Evolutionary conservation across 2,329 filamentous ascomycete species (phyloP), one percentile per base, ranked within the genome.

Genomic region (Calonectria naviculata): DNA sequence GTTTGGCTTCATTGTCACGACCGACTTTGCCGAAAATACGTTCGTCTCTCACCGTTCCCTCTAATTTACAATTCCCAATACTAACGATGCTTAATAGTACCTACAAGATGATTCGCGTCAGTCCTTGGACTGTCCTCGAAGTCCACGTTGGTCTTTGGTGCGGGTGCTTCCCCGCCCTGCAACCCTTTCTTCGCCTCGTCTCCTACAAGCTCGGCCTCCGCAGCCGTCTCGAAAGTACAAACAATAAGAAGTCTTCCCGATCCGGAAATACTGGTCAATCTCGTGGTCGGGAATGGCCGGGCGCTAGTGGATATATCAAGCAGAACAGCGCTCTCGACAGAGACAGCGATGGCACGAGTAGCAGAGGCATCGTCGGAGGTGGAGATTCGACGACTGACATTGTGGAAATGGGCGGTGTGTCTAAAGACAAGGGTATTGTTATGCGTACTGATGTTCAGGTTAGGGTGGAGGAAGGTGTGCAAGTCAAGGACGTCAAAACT

Each of bases 71-170:
- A 12, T 28, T 29, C 10, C 17, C 49, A 24, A 7, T 34, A 21
- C 65, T 64, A 65, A 65, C 44, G 15, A 12, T 5, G 15, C 17
- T 28, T 6, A 19, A 19, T 61, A 83, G 81, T 21, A 84, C 83
- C 1, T 83, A 81, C 72, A 79, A 82, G 26, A 83, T 85, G 76
- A 74, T 78, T 10, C 79, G 74, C 2, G 78, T 82, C 24, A 79
- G 75, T 31, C 75, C 81, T 13, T 85, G 82, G 83, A 84, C 82
- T 17, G 81, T 84, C 61, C 78, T 84, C 29, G 83, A 85, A 75
- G 79, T 80, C 58, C 84, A 85, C 67, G 78, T 84, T 60, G 84
- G 83, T 8, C 75, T 85, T 21, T 85, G 84, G 84, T 82, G 82
- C 65, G 80, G 79, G 17, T 85, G 83, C 73, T 83, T 85, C 64